Base-by-base conservation (phyloP, 306 rosid species). In the Cucumis hystrix region DNA sequence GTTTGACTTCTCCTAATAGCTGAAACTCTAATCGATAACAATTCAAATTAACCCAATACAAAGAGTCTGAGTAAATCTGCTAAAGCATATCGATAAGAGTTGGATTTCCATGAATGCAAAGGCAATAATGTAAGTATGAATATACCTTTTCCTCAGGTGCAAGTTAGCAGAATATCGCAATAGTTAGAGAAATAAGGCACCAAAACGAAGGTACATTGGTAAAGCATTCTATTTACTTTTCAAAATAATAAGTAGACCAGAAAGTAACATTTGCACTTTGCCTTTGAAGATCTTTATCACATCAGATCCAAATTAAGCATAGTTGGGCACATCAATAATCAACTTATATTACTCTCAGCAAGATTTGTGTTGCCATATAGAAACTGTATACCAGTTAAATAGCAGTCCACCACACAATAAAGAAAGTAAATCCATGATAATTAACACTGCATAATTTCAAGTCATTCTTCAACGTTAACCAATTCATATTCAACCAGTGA, bases 401-500 rank as follows among this genome's bases (percentile, higher is more conserved):
- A 59, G 79, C 23, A 59, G 69, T 76, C 41, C 56, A 76, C 69
- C 69, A 76, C 69, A 76, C 40, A 54, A 73, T 84, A 74, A 74
- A 8, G 47, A 81, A 58, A 59, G 56, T 67, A 74, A 71, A 71
- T 71, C 60, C 76, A 71, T 23, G 60, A 72, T 72, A 72, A 72
- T 72, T 25, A 49, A 47, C 76, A 72, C 9, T 15, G 76, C 76
- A 71, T 15, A 7, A 1, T 51, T 49, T 5, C 76, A 73, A 70
- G 57, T 88, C 81, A 83, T 82, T 93, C 91, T 68, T 86, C 91
- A 64, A 84, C 92, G 75, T 87, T 90, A 52, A 92, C 98, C 76
- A 92, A 74, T 76, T 92, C 98, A 80, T 92, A 92, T 82, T 92
- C 98, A 18, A 90, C 92, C 17, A 90, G 86, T 17, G 98, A 92